Percentiles rank a stretch among this genome's conserved stretches.
Conservation (phyloP, 345 rosid genomes). For the Rhizophora mangle region DNA sequence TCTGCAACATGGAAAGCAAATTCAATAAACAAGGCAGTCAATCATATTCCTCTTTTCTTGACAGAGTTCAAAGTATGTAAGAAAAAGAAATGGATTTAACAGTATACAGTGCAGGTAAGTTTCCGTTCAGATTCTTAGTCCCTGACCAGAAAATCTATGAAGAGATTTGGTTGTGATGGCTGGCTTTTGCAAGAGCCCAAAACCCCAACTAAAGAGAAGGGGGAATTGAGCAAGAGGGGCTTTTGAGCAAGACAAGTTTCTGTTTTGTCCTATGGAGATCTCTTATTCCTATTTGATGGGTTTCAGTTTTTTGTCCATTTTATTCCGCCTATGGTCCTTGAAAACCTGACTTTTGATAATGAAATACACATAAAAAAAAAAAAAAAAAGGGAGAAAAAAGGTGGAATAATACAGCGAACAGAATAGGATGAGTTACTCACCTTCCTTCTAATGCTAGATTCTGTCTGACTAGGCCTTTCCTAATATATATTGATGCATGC, state of each 20-base stretch:
- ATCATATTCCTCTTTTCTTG: not conserved
- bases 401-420: not conserved
- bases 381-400: not conserved
- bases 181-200: conserved; percentile 1
- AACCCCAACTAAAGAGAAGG: conserved; percentile 4
- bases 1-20: conserved; percentile 33
- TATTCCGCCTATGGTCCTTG: not conserved
- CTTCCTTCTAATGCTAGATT: not conserved
- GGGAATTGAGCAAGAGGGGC: not conserved
- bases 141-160: conserved; percentile 17
- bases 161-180: conserved; percentile 7
- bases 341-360: not conserved
- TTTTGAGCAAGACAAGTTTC: conserved; percentile 6
- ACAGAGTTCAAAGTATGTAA: not conserved
- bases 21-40: not conserved
- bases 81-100: conserved; percentile 3
- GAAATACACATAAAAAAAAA: not conserved
- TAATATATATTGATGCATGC: not conserved
- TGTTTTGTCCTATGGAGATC: conserved; percentile 19
- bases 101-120: conserved; percentile 3
- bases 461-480: not conserved
- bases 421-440: not conserved
- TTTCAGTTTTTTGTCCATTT: not conserved
- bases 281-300: not conserved
- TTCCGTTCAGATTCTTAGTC: conserved; percentile 8